phyloP scores from a whole-genome alignment of 1,139 yeast species.

The Geotrichum carabidarum region DNA sequence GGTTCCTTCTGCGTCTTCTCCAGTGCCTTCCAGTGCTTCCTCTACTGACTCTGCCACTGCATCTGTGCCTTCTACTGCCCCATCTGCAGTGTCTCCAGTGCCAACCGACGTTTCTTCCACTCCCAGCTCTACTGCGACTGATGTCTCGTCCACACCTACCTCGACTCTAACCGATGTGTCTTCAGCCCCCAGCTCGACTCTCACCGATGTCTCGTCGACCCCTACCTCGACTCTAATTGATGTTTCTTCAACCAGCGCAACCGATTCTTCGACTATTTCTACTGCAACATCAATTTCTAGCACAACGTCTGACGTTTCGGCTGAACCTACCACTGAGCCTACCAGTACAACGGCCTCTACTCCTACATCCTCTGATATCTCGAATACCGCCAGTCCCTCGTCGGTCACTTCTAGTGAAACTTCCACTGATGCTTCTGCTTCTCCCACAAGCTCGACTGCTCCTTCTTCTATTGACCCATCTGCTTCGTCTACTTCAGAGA shows the following conservation, averaged over 20 bases:
- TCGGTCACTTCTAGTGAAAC: not conserved
- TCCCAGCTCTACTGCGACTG: not conserved
- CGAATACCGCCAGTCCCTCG: too few species aligned
- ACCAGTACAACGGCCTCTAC: not conserved
- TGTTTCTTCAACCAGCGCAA: conserved; percentile 1
- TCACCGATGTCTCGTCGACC: not conserved
- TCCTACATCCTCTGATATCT: not conserved
- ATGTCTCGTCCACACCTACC: not conserved
- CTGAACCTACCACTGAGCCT: not conserved
- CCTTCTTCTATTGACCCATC: not conserved
- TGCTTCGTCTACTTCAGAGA: not conserved
- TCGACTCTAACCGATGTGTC: not conserved
- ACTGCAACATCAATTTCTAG: too few species aligned
- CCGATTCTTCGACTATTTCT: conserved; percentile 5
- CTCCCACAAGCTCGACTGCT: not conserved
- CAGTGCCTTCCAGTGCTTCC: too few species aligned
- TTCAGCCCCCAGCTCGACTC: not conserved
- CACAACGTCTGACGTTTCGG: too few species aligned
- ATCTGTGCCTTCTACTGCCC: not conserved
- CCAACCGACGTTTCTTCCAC: not conserved
- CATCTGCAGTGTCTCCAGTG: not conserved
- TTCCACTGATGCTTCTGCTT: not conserved
- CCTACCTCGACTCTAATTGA: not conserved
- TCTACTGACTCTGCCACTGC: too few species aligned
- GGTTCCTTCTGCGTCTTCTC: too few species aligned